A percentile compares a stretch with the other conserved stretches of the same genome.
Evolutionary conservation across 2,329 filamentous ascomycete genomes (phyloP).

Genomic region (Incumbomyces delicatus): DNA sequence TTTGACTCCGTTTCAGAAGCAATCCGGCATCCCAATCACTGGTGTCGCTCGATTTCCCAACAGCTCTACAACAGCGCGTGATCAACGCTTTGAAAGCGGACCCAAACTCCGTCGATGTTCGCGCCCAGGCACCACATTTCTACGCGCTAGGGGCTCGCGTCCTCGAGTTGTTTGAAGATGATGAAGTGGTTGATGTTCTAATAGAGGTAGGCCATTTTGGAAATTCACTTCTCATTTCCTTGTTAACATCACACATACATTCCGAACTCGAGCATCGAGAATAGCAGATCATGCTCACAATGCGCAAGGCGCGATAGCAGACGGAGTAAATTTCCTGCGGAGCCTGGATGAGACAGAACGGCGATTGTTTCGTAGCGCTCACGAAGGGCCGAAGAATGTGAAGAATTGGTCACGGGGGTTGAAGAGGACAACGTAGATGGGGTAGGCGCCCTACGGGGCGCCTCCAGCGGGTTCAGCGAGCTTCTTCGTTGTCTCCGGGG

Average conservation of each 20-base stretch:
- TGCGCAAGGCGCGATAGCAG: slow-evolving; percentile 43
- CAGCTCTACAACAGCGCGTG: slow-evolving; percentile 66
- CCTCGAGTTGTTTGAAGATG: slow-evolving; percentile 83
- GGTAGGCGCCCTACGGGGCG: slow-evolving; percentile 15
- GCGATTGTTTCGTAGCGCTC: slow-evolving; percentile 60
- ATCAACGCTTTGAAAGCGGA: slow-evolving; percentile 86
- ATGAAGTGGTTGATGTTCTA: slow-evolving; percentile 65
- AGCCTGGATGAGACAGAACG: slow-evolving; percentile 88
- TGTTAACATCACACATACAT: slow-evolving; percentile 45
- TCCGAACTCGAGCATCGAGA: slow-evolving; percentile 68
- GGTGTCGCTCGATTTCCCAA: slow-evolving; percentile 71
- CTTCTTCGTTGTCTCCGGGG: slow-evolving; percentile 62
- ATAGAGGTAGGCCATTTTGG: slow-evolving; percentile 34
- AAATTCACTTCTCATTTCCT: neutral
- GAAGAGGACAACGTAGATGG: slow-evolving; percentile 15
- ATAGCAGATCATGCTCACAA: slow-evolving; percentile 86
- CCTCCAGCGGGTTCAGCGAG: slow-evolving; percentile 68
- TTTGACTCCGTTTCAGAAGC: slow-evolving; percentile 8
- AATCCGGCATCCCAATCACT: slow-evolving; percentile 40
- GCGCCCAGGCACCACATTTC: slow-evolving; percentile 75
- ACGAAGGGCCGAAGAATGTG: slow-evolving; percentile 57
- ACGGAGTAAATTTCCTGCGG: slow-evolving; percentile 69
- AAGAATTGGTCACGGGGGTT: slow-evolving; percentile 17
- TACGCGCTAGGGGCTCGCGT: slow-evolving; percentile 78
- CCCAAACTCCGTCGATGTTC: slow-evolving; percentile 71